These are phyloP conservation scores for Paramyrothecium sp. DNA, from an alignment of 2,329 filamentous ascomycete genomes.

Conservation along the genomic window DNA sequence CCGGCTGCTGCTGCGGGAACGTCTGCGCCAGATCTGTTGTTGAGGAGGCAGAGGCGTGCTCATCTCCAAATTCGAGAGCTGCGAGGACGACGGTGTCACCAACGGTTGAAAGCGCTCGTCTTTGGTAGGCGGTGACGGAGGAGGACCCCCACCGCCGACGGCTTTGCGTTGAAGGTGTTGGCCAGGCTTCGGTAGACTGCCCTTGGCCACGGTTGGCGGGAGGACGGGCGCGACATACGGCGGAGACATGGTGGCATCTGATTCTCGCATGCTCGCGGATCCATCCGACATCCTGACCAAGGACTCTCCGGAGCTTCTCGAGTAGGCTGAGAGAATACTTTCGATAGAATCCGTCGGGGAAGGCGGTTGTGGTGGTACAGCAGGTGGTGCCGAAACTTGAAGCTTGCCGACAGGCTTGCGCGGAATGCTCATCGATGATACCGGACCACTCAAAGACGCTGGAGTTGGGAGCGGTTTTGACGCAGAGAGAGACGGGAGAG, in stretches of 20 bases:
- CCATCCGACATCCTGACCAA: conserved; percentile 40
- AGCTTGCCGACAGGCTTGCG: conserved; percentile 30
- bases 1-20: conserved; percentile 46
- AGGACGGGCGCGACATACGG: conserved; percentile 2
- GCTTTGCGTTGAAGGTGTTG: neutral
- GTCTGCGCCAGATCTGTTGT: conserved; percentile 45
- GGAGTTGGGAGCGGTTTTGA: neutral
- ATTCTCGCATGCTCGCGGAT: conserved; percentile 19
- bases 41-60: conserved; percentile 24
- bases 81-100: conserved; percentile 3
- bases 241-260: conserved; percentile 18
- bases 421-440: conserved; percentile 30
- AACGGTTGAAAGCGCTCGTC: conserved; percentile 18
- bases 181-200: neutral
- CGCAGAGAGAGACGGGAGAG: neutral
- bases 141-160: conserved; percentile 2
- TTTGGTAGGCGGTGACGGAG: conserved; percentile 24
- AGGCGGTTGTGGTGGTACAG: conserved; percentile 17
- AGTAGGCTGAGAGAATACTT: conserved; percentile 56
- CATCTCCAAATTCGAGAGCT: conserved; percentile 1
- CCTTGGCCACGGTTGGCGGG: neutral
- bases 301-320: conserved; percentile 43
- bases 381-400: conserved; percentile 14
- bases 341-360: conserved; percentile 50
- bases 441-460: conserved; percentile 4